Conservation (phyloP, 2,329 filamentous ascomycete species). For the Exophiala xenobiotica region DNA sequence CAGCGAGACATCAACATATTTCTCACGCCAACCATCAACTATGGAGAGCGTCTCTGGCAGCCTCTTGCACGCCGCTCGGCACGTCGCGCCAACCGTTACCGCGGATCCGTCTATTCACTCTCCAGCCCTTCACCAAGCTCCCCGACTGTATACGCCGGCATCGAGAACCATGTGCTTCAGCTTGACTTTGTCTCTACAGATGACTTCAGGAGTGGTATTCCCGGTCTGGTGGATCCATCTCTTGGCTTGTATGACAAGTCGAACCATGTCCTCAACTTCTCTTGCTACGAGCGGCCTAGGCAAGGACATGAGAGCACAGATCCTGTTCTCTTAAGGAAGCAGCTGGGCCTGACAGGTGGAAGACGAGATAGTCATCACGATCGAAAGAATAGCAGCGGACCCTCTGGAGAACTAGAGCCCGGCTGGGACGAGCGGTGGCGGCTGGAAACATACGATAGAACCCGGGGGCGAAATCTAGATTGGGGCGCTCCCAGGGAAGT, state of each 20-base stretch:
- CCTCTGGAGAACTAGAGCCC: neutral
- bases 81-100: slow-evolving; percentile 35
- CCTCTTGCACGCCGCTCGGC: slow-evolving; percentile 18
- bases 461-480: too few species aligned
- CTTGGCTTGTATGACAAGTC: slow-evolving; percentile 6
- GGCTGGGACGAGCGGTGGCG: slow-evolving; percentile 6
- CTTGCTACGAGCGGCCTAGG: slow-evolving; percentile 46
- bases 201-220: slow-evolving; percentile 35
- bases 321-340: slow-evolving; percentile 28
- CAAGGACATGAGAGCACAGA: slow-evolving; percentile 30
- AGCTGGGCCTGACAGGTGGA: slow-evolving; percentile 12
- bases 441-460: slow-evolving; percentile 1
- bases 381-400: neutral
- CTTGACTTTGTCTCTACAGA: slow-evolving; percentile 47
- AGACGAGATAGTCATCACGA: neutral
- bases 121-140: slow-evolving; percentile 46
- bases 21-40: slow-evolving; percentile 35
- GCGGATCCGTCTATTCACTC: slow-evolving; percentile 47
- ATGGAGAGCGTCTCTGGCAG: slow-evolving; percentile 20
- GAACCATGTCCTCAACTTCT: slow-evolving; percentile 36
- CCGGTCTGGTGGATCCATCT: neutral
- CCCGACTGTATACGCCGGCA: slow-evolving; percentile 46
- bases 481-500: too few species aligned
- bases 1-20: slow-evolving; percentile 45
- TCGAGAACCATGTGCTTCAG: slow-evolving; percentile 43